Base-by-base conservation (phyloP, 1,284 basidiomycete species). In the Moesziomyces sp. region DNA sequence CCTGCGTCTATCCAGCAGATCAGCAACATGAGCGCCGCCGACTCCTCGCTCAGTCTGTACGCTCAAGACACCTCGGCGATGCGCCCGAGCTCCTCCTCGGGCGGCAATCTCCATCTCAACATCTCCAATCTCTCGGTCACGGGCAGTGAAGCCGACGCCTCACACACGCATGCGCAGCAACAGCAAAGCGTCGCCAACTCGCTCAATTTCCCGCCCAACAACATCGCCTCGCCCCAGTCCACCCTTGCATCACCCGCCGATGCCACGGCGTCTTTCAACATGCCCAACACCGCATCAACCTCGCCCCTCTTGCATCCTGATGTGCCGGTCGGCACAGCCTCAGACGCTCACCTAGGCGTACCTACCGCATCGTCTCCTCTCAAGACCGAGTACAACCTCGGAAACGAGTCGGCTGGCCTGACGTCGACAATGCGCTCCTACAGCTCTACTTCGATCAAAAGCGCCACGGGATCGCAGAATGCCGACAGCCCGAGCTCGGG, bases 51-150 rank as follows among this genome's bases (percentile, higher is more conserved):
- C 33, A 47, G 46, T 26, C 49, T 52, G 11, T 64, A 45, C 35
- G 51, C 47, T 24, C 33, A 65, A 33, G 60, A 63, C 42, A 19
- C 46, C 0, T 19, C 49, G 23, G 30, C 26, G 13, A 65, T 69
- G 61, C 65, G 61, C 10, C 62, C 58, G 33, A 56, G 40, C 49
- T 65, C 71, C 2, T 68, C 71, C 24, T 33, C 30, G 30, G 64
- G 64, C 33, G 43, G 51, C 61, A 69, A 74, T 28, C 50, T 74
- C 9, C 61, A 74, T 52, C 71, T 74, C 50, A 74, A 74, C 49
- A 74, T 74, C 23, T 74, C 71, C 2, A 52, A 49, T 23, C 62
- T 74, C n/a, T 74, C 71, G 3, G 62, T 74, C 16, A 65, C 38
- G 16, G 38, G 38, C 38, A 6, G 38, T 18, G 38, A 74, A 13